These are phyloP conservation scores for Cytidiella melzeri DNA, from an alignment of 768 basidiomycete species.

Conservation along the genomic window DNA sequence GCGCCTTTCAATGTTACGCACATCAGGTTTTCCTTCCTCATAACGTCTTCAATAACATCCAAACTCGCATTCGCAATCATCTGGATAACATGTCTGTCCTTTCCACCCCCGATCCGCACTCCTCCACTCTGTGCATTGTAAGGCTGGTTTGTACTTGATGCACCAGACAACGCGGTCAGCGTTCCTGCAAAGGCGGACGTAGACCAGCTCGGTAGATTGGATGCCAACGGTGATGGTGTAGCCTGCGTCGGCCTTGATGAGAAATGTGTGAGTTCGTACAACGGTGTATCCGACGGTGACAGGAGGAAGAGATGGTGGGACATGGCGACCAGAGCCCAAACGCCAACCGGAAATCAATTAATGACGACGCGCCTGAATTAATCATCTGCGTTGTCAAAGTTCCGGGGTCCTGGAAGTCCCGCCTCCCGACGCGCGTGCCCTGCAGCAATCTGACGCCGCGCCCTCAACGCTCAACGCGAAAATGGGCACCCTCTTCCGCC, in stretches of 20 bases:
- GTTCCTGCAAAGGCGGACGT: slow-evolving; percentile 90
- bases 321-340: slow-evolving; percentile 36
- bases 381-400: too few relatives aligned
- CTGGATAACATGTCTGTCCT: slow-evolving; percentile 92
- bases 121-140: slow-evolving; percentile 56
- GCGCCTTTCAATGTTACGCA: slow-evolving; percentile 32
- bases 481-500: too few relatives aligned
- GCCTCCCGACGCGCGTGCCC: too few relatives aligned
- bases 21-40: slow-evolving; percentile 78
- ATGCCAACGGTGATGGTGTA: slow-evolving; percentile 61
- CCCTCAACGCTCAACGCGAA: too few relatives aligned
- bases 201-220: slow-evolving; percentile 85
- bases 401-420: too few relatives aligned
- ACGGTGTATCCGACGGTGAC: slow-evolving; percentile 81
- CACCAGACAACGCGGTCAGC: slow-evolving; percentile 79
- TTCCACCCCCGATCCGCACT: slow-evolving; percentile 70
- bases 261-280: slow-evolving; percentile 79
- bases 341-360: too few relatives aligned
- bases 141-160: slow-evolving; percentile 65
- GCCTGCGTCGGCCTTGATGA: slow-evolving; percentile 62
- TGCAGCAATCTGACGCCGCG: too few relatives aligned
- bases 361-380: too few relatives aligned
- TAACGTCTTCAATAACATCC: slow-evolving; percentile 91
- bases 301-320: slow-evolving; percentile 83
- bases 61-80: slow-evolving; percentile 98